Percentiles rank a stretch among this genome's conserved stretches.
Evolutionary conservation across 2,329 filamentous ascomycete genomes (phyloP).

Genomic region (Fusarium albosuccineum): DNA sequence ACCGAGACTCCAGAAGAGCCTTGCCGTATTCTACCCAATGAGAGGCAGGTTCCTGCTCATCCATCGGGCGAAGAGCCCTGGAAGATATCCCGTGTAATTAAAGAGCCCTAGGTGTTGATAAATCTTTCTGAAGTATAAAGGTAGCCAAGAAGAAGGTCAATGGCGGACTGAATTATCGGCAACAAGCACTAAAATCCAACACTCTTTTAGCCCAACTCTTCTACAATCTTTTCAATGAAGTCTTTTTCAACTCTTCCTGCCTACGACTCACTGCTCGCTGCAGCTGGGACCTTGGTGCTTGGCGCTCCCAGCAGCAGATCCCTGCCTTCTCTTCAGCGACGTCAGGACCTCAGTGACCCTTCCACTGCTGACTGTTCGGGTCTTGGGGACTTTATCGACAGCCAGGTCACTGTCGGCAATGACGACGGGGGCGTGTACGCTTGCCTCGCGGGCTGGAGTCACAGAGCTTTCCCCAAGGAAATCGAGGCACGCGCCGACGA

Average conservation of each 20-base stretch:
- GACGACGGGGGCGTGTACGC: neutral
- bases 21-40: too few relatives aligned
- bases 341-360: neutral
- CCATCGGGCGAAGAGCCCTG: too few relatives aligned
- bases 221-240: neutral
- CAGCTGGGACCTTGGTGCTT: neutral
- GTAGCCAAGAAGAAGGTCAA: too few relatives aligned
- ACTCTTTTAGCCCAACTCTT: neutral
- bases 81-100: too few relatives aligned
- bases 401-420: neutral
- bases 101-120: too few relatives aligned
- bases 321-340: neutral
- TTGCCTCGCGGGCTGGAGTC: neutral
- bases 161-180: too few relatives aligned
- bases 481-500: conserved; percentile 3
- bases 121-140: too few relatives aligned
- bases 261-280: neutral
- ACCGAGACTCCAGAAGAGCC: too few relatives aligned
- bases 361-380: neutral
- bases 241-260: neutral
- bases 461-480: conserved; percentile 8
- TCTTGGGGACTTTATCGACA: neutral
- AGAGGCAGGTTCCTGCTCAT: too few relatives aligned
- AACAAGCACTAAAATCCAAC: neutral
- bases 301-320: neutral